Base-by-base conservation (phyloP, 2,329 filamentous ascomycete genomes). In the Paecilomyces sp. region DNA sequence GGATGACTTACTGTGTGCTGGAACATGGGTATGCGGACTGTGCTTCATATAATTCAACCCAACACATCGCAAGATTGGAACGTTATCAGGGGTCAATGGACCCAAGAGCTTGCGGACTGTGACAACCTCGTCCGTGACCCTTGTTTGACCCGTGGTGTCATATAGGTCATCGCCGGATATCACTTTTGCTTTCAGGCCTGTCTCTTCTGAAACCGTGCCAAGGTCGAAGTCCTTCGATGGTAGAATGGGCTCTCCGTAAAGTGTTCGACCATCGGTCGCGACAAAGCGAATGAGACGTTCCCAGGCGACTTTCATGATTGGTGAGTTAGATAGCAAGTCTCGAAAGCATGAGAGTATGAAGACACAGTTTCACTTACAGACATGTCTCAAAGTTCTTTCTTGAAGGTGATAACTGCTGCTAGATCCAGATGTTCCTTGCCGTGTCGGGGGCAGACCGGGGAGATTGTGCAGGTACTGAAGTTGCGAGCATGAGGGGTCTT, bases 11-110 rank as follows among this genome's bases (percentile, higher is more conserved):
- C 24, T 36, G 41, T 52, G 3, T 41, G 8, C 24, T 3, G 4
- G 6, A 24, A 18, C 41, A 54, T 34, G 13, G 25, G 31, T 13
- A 22, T 60, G 64, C 72, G 60, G 60, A 78, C 76, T 83, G 64
- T 87, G 84, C 57, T 82, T 85, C 47, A 79, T 78, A 64, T 86
- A 86, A 65, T 87, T 86, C 30, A 87, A 66, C 0, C 84, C 85
- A 12, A 86, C 79, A 63, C 84, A 87, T 22, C 83, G 72, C 3
- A 87, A 66, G 52, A 85, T 83, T 0, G 83, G 81, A 0, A 86
- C 80, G 56, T 85, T 82, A 2, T 72, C 69, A 9, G 68, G 70
- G 0, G 78, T 74, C 33, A 87, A 67, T 0, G 83, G 84, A 0
- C 82, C 81, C 0, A 87, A 75, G 0, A 86, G 68, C 57, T 72